Conservation (phyloP, 1,284 basidiomycete species). For the Austropuccinia psidii region DNA sequence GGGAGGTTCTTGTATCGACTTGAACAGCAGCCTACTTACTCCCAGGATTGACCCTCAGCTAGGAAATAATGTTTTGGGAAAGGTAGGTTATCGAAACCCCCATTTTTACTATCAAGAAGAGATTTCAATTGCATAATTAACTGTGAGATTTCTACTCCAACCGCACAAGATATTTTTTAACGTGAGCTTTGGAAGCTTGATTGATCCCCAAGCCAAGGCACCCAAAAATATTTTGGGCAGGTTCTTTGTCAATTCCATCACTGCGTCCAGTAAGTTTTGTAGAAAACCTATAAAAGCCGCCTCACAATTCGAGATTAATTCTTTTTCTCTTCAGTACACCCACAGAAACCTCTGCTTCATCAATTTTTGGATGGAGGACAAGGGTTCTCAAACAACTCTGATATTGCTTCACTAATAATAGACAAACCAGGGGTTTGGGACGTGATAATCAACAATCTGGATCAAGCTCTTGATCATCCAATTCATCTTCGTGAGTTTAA, state of each 20-base stretch:
- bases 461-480: slow-evolving; percentile 46
- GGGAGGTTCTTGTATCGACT: slow-evolving; percentile 24
- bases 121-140: neutral
- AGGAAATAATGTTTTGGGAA: neutral
- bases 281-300: neutral
- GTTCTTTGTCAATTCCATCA: slow-evolving; percentile 15
- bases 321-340: slow-evolving; percentile 39
- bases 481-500: slow-evolving; percentile 43
- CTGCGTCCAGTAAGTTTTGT: neutral
- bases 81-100: neutral
- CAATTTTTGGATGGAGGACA: slow-evolving; percentile 9
- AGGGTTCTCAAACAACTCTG: slow-evolving; percentile 31
- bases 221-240: slow-evolving; percentile 3
- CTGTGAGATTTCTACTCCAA: no score
- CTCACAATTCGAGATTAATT: slow-evolving; percentile 38
- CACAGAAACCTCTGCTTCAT: slow-evolving; percentile 11
- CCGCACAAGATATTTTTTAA: slow-evolving; percentile 12
- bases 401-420: slow-evolving; percentile 23
- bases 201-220: neutral
- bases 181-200: slow-evolving; percentile 19
- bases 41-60: neutral
- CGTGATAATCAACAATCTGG: slow-evolving; percentile 48
- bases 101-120: neutral
- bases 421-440: slow-evolving; percentile 42
- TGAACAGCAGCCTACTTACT: neutral